Evolutionary conservation across 1,284 basidiomycete genomes (phyloP).

Genomic region (Fistulina hepatica): DNA sequence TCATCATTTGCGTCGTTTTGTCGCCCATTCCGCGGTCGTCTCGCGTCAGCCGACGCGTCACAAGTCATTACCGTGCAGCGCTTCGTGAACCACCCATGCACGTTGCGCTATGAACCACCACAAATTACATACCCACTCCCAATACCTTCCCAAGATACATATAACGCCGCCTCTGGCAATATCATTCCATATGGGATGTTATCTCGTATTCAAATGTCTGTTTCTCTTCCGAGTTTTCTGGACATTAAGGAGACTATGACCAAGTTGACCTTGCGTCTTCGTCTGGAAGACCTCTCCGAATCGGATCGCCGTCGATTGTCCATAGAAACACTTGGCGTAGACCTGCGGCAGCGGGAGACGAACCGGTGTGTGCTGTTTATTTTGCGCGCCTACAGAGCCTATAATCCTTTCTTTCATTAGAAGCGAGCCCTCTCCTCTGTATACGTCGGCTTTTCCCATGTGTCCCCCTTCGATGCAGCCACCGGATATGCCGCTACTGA

Average conservation of each 20-base stretch:
- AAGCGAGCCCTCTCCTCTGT: slow-evolving; percentile 34
- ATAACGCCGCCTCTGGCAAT: slow-evolving; percentile 12
- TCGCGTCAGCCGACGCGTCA: slow-evolving; percentile 25
- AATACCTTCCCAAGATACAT: slow-evolving; percentile 18
- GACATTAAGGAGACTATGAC: slow-evolving; percentile 35
- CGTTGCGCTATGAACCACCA: slow-evolving; percentile 13
- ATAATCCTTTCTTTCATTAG: slow-evolving; percentile 3
- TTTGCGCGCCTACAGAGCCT: not conserved
- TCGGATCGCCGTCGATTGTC: slow-evolving; percentile 40
- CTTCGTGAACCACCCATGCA: slow-evolving; percentile 31
- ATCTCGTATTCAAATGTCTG: slow-evolving; percentile 49
- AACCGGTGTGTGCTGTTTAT: slow-evolving; percentile 38
- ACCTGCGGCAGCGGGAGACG: slow-evolving; percentile 51
- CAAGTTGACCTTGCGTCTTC: slow-evolving; percentile 47
- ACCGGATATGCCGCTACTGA: slow-evolving; percentile 43
- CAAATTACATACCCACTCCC: slow-evolving; percentile 33
- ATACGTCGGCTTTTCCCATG: slow-evolving; percentile 38
- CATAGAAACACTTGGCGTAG: slow-evolving; percentile 41
- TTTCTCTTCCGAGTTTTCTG: slow-evolving; percentile 45
- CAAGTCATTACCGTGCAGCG: slow-evolving; percentile 35
- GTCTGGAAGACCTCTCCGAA: slow-evolving; percentile 38
- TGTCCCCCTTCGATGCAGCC: slow-evolving; percentile 48
- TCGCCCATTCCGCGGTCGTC: slow-evolving; percentile 33
- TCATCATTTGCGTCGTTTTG: slow-evolving; percentile 41
- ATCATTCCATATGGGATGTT: slow-evolving; percentile 47